A percentile compares a stretch with the other conserved stretches of the same genome.
Evolutionary conservation across 495 filamentous ascomycete genomes (phyloP).

Genomic region (Hypoxylon fuscum): DNA sequence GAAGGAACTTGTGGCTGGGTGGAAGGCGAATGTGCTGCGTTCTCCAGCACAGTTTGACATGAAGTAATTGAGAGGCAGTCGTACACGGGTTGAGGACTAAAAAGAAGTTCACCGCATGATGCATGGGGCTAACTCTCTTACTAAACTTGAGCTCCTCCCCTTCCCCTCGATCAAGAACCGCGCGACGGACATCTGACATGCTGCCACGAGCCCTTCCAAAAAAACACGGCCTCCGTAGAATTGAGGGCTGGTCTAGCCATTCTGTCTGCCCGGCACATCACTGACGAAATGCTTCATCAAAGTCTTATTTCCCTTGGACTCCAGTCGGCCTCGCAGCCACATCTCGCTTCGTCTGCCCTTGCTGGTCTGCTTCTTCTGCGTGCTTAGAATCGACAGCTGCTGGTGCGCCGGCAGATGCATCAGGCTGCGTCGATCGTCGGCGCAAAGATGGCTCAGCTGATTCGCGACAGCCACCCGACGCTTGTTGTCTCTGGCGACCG

Average conservation of each 20-base stretch:
- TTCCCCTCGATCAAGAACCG: no score
- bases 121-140: no score
- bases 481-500: not conserved
- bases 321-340: conserved; percentile 11
- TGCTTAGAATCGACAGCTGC: not conserved
- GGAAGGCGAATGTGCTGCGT: not conserved
- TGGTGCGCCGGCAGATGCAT: not conserved
- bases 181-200: no score
- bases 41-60: no score
- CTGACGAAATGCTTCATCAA: conserved; percentile 20
- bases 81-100: no score
- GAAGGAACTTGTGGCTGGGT: not conserved
- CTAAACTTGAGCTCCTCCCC: no score
- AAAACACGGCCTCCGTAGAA: no score
- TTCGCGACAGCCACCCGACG: not conserved
- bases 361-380: not conserved
- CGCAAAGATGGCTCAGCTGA: not conserved
- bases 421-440: not conserved
- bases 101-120: no score
- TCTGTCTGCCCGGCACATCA: conserved; percentile 12
- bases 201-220: no score
- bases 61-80: no score
- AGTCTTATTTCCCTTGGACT: conserved; percentile 22
- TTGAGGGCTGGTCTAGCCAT: not conserved
- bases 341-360: conserved; percentile 11